A percentile compares a stretch with the other conserved stretches of the same genome.
These are phyloP conservation scores for Spizellomyces punctatus DNA, from an alignment of 192 early-diverging fungal species.

Conservation along the genomic window DNA sequence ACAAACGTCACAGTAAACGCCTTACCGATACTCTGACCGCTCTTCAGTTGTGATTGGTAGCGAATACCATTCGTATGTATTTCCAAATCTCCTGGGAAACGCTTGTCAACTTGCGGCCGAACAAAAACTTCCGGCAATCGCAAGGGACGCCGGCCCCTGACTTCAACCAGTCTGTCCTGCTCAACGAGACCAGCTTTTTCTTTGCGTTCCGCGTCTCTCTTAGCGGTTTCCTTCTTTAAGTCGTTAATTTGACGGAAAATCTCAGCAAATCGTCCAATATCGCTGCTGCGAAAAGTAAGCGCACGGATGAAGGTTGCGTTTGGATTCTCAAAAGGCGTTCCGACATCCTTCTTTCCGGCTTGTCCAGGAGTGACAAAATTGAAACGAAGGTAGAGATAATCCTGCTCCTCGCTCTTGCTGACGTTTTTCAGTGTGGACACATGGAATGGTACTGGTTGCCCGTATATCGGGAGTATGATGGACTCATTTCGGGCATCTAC, in stretches of 20 bases:
- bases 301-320: constrained; percentile 90
- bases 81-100: constrained; percentile 93
- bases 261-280: constrained; percentile 79
- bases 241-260: constrained; percentile 85
- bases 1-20: background rate
- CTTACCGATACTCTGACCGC: constrained; percentile 75
- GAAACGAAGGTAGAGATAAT: constrained; percentile 85
- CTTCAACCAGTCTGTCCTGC: constrained; percentile 85
- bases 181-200: constrained; percentile 96
- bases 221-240: constrained; percentile 89
- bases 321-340: constrained; percentile 80
- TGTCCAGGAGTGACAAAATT: constrained; percentile 96
- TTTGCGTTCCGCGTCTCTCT: constrained; percentile 91
- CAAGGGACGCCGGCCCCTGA: constrained; percentile 66
- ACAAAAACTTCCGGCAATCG: constrained; percentile 90
- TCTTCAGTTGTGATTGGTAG: constrained; percentile 78
- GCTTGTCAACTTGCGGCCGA: constrained; percentile 89
- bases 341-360: constrained; percentile 83
- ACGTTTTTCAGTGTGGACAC: constrained; percentile 95
- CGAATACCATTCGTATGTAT: constrained; percentile 96
- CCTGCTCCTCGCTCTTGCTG: constrained; percentile 92
- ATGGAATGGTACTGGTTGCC: constrained; percentile 97
- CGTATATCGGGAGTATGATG: constrained; percentile 93
- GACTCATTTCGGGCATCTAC: constrained; percentile 88
- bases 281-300: constrained; percentile 87